These are phyloP conservation scores for Lasiosphaeriaceae sp. DNA, from an alignment of 495 filamentous ascomycete species.

Conservation along the genomic window DNA sequence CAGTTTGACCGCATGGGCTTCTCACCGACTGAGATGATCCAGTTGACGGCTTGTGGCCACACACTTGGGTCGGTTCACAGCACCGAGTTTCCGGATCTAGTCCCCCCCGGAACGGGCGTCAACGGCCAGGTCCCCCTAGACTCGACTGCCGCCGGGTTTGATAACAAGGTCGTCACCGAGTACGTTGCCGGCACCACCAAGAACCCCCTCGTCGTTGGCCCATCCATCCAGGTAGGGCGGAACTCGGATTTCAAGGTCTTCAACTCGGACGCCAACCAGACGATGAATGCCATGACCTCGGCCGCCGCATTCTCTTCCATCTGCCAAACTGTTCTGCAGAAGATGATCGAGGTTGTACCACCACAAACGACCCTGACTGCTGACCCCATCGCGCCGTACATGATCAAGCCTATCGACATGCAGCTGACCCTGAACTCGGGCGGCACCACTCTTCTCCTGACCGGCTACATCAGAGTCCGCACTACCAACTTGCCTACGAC, in stretches of 20 bases:
- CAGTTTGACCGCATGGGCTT: constrained; percentile 59
- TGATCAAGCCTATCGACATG: constrained; percentile 55
- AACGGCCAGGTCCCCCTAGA: constrained; percentile 44
- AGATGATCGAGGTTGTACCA: constrained; percentile 61
- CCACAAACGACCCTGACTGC: constrained; percentile 43
- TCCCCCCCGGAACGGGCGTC: constrained; percentile 40
- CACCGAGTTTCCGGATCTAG: constrained; percentile 50
- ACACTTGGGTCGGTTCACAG: constrained; percentile 59
- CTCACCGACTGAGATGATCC: constrained; percentile 53
- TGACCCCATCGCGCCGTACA: constrained; percentile 51
- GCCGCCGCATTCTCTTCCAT: constrained; percentile 38
- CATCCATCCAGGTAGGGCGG: constrained; percentile 33
- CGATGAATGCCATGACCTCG: constrained; percentile 46
- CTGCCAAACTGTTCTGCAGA: constrained; percentile 51
- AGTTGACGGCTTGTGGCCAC: constrained; percentile 59
- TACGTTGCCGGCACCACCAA: constrained; percentile 51
- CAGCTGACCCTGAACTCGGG: constrained; percentile 39
- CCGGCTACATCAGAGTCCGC: constrained; percentile 41
- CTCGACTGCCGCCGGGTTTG: constrained; percentile 44
- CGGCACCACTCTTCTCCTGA: constrained; percentile 33
- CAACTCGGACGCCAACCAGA: constrained; percentile 52
- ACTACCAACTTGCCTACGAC: constrained; percentile 33
- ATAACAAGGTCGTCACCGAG: constrained; percentile 53
- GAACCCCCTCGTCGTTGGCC: constrained; percentile 51
- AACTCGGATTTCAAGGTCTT: constrained; percentile 57